These are phyloP conservation scores for Colletotrichum simmondsii DNA, from an alignment of 2,329 filamentous ascomycete species.

Conservation along the genomic window DNA sequence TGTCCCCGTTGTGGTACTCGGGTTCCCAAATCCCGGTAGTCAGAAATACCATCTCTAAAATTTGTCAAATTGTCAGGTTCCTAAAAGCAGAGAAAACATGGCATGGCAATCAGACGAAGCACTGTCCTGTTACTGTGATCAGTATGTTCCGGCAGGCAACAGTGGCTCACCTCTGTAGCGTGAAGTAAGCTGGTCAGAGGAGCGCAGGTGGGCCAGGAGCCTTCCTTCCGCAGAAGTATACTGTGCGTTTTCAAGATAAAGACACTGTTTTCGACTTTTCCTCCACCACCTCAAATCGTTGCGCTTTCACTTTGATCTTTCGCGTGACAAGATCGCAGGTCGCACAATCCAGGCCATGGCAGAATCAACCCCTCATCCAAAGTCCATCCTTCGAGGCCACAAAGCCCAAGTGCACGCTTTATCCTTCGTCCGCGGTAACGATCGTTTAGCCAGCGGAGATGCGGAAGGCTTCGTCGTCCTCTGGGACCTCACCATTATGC, in stretches of 20 bases:
- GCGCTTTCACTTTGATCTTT: neutral
- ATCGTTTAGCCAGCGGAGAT: conserved; percentile 85
- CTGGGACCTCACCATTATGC: conserved; percentile 86
- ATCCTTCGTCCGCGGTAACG: conserved; percentile 77
- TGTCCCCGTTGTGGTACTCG: neutral
- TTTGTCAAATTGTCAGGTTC: neutral
- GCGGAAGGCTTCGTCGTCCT: conserved; percentile 88
- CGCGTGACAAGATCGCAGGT: neutral
- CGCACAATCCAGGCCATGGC: conserved; percentile 37
- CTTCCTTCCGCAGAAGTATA: neutral
- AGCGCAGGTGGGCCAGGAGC: neutral
- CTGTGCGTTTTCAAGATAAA: accelerated
- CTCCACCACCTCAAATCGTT: neutral
- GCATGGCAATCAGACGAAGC: too few relatives aligned
- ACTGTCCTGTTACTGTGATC: neutral
- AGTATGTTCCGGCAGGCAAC: neutral
- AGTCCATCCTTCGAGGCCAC: conserved; percentile 85
- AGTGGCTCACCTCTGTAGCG: neutral
- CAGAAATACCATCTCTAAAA: neutral
- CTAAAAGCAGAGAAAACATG: neutral
- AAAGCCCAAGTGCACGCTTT: conserved; percentile 81
- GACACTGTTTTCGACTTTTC: neutral
- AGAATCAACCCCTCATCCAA: conserved; percentile 53
- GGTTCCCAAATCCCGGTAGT: neutral
- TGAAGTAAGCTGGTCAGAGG: neutral